These are phyloP conservation scores for Plantago elongata DNA, from an alignment of 257 asterid species.

Conservation along the genomic window DNA sequence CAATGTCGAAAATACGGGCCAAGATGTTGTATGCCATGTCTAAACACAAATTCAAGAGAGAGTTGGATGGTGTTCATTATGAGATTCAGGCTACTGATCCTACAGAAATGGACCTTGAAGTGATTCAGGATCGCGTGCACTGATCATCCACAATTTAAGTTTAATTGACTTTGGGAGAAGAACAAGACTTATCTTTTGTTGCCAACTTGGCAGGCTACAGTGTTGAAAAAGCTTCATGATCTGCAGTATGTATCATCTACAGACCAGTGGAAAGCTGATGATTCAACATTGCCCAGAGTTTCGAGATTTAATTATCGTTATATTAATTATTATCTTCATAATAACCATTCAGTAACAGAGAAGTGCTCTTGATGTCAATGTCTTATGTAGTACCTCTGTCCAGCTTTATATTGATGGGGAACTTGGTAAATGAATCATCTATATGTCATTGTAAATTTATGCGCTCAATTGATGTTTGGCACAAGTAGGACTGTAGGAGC, in stretches of 20 bases:
- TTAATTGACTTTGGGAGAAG: not conserved
- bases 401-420: not conserved
- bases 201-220: slow-evolving; percentile 9
- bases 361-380: slow-evolving; percentile 3
- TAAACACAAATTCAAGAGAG: slow-evolving; percentile 31
- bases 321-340: not conserved
- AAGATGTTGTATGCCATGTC: slow-evolving; percentile 45
- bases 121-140: slow-evolving; percentile 39
- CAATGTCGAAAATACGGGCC: slow-evolving; percentile 35
- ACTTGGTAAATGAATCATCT: not conserved
- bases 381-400: not conserved
- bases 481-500: too few relatives aligned
- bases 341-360: not conserved
- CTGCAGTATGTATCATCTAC: slow-evolving; percentile 6
- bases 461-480: too few relatives aligned
- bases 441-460: not conserved
- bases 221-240: slow-evolving; percentile 2
- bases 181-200: not conserved
- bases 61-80: slow-evolving; percentile 37
- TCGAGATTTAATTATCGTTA: not conserved
- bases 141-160: slow-evolving; percentile 14
- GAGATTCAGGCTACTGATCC: slow-evolving; percentile 52
- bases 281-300: slow-evolving; percentile 8
- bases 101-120: slow-evolving; percentile 42
- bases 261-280: slow-evolving; percentile 1